Evolutionary conservation across 306 rosid species (phyloP).

Genomic region (Vicia faba): DNA sequence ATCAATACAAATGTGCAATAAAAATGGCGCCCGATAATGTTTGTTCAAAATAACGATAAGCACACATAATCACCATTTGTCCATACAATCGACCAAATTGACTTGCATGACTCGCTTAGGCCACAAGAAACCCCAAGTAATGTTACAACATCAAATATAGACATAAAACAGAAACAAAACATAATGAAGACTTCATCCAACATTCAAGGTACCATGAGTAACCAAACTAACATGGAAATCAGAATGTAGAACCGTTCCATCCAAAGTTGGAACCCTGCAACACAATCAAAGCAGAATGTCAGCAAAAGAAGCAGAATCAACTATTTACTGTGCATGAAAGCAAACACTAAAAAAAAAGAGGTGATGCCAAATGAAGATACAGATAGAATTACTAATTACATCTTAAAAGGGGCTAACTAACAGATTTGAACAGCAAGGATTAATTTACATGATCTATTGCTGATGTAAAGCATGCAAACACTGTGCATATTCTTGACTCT

Average conservation of each 20-base stretch:
- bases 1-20: constrained; percentile 23
- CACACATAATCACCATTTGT: constrained; percentile 24
- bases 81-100: constrained; percentile 14
- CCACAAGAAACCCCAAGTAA: constrained; percentile 9
- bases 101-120: constrained; percentile 26
- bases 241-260: constrained; percentile 91
- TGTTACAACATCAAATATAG: constrained; percentile 30
- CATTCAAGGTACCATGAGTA: constrained; percentile 16
- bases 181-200: constrained; percentile 28
- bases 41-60: constrained; percentile 26
- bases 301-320: not conserved
- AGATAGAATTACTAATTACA: constrained; percentile 1
- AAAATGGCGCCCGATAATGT: not conserved
- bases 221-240: constrained; percentile 28
- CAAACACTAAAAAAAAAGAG: constrained; percentile 7
- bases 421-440: constrained; percentile 48
- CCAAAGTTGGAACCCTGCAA: constrained; percentile 91
- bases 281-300: constrained; percentile 35
- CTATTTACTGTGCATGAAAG: not conserved
- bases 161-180: constrained; percentile 10
- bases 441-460: constrained; percentile 78
- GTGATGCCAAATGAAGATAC: constrained; percentile 9
- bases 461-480: constrained; percentile 91
- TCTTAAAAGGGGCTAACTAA: constrained; percentile 34
- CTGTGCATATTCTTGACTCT: constrained; percentile 82